Percentiles rank a stretch among this genome's conserved stretches.
Evolutionary conservation across 2,329 filamentous ascomycete species (phyloP).

Genomic region (Claviceps monticola): DNA sequence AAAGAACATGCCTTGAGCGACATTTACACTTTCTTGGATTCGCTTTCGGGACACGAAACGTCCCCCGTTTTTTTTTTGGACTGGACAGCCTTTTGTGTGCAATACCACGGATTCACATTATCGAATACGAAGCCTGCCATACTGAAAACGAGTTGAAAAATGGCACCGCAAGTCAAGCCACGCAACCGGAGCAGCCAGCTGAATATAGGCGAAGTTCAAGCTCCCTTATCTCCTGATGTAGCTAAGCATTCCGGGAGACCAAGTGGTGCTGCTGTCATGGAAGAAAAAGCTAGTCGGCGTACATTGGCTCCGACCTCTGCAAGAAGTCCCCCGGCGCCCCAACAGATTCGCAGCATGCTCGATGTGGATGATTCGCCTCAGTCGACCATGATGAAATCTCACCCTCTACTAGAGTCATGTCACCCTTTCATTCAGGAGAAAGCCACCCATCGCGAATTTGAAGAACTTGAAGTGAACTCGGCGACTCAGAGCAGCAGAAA

Average conservation of each 20-base stretch:
- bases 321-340: constrained; percentile 10
- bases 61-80: constrained; percentile 15
- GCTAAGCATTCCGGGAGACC: constrained; percentile 18
- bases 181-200: constrained; percentile 37
- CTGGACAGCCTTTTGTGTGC: constrained; percentile 13
- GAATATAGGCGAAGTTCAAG: constrained; percentile 18
- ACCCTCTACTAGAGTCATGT: constrained; percentile 35
- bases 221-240: neutral
- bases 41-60: neutral
- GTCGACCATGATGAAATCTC: constrained; percentile 27
- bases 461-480: neutral
- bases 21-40: constrained; percentile 35
- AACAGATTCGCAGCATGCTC: constrained; percentile 38
- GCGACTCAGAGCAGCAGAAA: neutral
- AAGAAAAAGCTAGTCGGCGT: constrained; percentile 6
- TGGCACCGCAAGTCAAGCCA: constrained; percentile 28
- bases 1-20: constrained; percentile 23
- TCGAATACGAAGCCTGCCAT: neutral
- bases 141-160: constrained; percentile 22
- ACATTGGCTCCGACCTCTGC: constrained; percentile 5
- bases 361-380: constrained; percentile 35
- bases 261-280: constrained; percentile 15
- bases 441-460: neutral
- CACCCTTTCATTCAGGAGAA: constrained; percentile 14
- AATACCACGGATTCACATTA: constrained; percentile 7